Evolutionary conservation across 495 filamentous ascomycete genomes (phyloP).

Genomic region (Penicillium pancosmium): DNA sequence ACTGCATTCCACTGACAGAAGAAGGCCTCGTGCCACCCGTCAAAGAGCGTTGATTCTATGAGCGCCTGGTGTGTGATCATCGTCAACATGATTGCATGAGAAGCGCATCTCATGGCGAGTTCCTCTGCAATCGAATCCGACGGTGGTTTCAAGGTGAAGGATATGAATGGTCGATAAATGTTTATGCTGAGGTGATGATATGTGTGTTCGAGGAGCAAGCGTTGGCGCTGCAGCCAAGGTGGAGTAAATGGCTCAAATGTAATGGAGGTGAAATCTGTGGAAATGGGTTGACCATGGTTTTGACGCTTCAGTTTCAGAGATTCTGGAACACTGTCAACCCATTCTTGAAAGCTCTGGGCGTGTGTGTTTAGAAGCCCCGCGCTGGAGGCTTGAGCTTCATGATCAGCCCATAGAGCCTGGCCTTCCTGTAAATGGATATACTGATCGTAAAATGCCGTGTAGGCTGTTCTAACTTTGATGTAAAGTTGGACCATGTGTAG

Average conservation of each 20-base stretch:
- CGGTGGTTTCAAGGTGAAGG: conserved; percentile 28
- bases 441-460: conserved; percentile 38
- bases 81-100: conserved; percentile 53
- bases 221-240: conserved; percentile 52
- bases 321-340: conserved; percentile 39
- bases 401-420: conserved; percentile 21
- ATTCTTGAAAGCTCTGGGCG: conserved; percentile 29
- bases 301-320: conserved; percentile 40
- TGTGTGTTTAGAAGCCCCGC: conserved; percentile 33
- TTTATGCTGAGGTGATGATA: conserved; percentile 51
- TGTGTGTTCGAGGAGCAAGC: conserved; percentile 51
- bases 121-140: conserved; percentile 29
- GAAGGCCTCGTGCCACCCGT: conserved; percentile 54
- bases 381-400: conserved; percentile 12
- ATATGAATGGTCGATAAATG: conserved; percentile 52
- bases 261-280: conserved; percentile 40
- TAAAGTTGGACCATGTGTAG: conserved; percentile 28
- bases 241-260: conserved; percentile 43
- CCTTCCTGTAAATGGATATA: conserved; percentile 13
- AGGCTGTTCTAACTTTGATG: conserved; percentile 36
- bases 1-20: conserved; percentile 57
- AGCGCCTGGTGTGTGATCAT: conserved; percentile 53
- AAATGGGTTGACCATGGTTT: conserved; percentile 38
- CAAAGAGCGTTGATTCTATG: conserved; percentile 42
- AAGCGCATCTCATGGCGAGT: conserved; percentile 39